Conservation (phyloP, 2,329 filamentous ascomycete genomes). For the Fusarium sp. region DNA sequence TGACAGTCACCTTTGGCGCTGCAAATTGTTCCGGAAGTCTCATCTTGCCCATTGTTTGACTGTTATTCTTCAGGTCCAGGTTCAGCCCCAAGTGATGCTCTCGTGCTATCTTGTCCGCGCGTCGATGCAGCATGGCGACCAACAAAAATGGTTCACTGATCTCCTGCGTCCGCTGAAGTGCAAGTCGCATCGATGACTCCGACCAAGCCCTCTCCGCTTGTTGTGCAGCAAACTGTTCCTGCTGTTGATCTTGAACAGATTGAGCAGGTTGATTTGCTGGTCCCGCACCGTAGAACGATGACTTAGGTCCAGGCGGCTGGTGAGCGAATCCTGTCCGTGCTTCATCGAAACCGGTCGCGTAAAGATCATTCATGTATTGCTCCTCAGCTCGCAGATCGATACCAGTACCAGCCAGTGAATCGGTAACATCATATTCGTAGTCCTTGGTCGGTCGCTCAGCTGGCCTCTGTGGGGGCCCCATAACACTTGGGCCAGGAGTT, state of each 20-base stretch:
- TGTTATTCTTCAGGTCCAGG: constrained; percentile 64
- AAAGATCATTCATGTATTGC: constrained; percentile 79
- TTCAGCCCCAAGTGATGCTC: constrained; percentile 70
- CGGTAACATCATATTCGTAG: constrained; percentile 79
- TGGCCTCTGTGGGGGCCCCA: constrained; percentile 71
- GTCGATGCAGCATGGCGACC: constrained; percentile 70
- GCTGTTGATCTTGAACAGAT: constrained; percentile 58
- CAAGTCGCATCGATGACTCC: constrained; percentile 72
- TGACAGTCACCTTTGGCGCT: constrained; percentile 65
- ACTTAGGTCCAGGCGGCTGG: constrained; percentile 66
- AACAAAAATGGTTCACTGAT: constrained; percentile 79
- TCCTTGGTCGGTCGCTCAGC: constrained; percentile 73
- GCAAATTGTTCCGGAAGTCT: constrained; percentile 63
- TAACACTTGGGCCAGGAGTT: constrained; percentile 52
- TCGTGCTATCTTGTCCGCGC: constrained; percentile 67
- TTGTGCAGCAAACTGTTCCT: constrained; percentile 75
- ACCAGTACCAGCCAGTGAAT: constrained; percentile 85
- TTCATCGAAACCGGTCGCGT: constrained; percentile 65
- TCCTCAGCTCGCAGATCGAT: constrained; percentile 91
- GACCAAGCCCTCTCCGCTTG: constrained; percentile 74
- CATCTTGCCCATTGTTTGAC: constrained; percentile 61
- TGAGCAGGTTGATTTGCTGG: constrained; percentile 73
- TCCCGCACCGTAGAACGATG: constrained; percentile 73
- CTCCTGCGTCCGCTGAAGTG: constrained; percentile 73
- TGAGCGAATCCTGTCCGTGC: constrained; percentile 63